Conservation (phyloP, 2,329 filamentous ascomycete species). For the Neofusicoccum umdonicola region DNA sequence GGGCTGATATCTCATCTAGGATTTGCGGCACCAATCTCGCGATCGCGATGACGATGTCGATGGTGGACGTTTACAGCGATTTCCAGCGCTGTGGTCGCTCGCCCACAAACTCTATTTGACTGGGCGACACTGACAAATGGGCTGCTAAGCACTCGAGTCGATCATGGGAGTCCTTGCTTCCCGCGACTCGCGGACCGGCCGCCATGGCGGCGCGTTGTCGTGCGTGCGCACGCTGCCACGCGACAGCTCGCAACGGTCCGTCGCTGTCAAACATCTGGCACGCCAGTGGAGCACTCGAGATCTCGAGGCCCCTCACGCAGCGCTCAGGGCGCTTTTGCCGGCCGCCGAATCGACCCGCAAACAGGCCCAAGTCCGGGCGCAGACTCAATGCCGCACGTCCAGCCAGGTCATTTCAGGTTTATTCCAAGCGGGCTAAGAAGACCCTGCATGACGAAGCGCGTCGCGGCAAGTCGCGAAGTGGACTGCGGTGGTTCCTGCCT, state of each 20-base stretch:
- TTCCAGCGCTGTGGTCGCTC: constrained; percentile 7
- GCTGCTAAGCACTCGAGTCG: constrained; percentile 12
- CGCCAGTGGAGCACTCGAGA: constrained; percentile 4
- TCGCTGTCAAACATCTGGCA: neutral
- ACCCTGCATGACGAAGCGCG: constrained; percentile 1
- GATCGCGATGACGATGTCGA: constrained; percentile 4
- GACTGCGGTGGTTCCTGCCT: neutral
- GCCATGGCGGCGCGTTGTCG: neutral
- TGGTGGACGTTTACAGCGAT: constrained; percentile 7
- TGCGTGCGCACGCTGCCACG: constrained; percentile 7
- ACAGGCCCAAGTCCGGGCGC: constrained; percentile 5
- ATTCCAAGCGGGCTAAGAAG: constrained; percentile 3
- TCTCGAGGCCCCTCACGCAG: constrained; percentile 1
- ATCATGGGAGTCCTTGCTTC: constrained; percentile 17
- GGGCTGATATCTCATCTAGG: neutral
- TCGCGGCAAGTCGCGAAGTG: constrained; percentile 10
- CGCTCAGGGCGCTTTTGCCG: neutral
- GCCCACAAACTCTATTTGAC: constrained; percentile 10
- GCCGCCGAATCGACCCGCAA: constrained; percentile 3
- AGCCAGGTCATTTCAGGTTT: constrained; percentile 1
- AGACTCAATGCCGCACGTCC: neutral
- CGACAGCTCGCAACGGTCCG: constrained; percentile 17
- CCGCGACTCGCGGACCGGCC: constrained; percentile 5
- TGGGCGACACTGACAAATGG: constrained; percentile 7
- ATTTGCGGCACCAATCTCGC: neutral